Evolutionary conservation across 2,329 filamentous ascomycete genomes (phyloP), one percentile per base, ranked within the genome.

Genomic region (Curvularia sp.): DNA sequence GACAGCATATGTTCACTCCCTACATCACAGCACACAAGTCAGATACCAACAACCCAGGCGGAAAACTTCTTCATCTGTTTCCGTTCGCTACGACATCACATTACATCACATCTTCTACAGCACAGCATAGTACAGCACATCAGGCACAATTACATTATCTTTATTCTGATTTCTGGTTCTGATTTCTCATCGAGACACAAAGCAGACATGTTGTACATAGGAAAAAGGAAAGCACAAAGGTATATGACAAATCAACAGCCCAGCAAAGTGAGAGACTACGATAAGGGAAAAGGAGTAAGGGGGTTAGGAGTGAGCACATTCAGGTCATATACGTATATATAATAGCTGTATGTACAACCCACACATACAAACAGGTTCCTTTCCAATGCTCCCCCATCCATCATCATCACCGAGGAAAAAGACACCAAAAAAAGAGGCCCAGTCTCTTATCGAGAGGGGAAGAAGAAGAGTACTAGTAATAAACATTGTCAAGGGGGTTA

Each of bases 271-370:
- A 35, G 33, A 35, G 33, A 35, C 33, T 31, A 12, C 4, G 12
- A 35, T 13, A n/a, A 35, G 13, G 33, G 13, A 35, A 35, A 15
- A 35, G 9, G 13, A 35, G 13, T 15, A 35, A 38, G n/a, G 35
- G 13, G 13, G 9, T 12, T 35, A 24, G 22, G 4, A 15, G 13
- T 35, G 35, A 38, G 35, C 35, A 38, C 35, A 38, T 38, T 28
- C 35, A 38, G 35, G 35, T 38, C 35, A 38, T 38, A 38, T 18
- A 38, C 15, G 15, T 38, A 38, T 38, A 38, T 18, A 38, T 18
- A 38, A 38, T 42, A 42, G 4, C 18, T 22, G 49, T 50, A 31
- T 26, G 43, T 43, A 62, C 52, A 60, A 43, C 30, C 60, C 55
- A 43, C 52, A 28, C 26, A 44, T 18, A 38, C n/a, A 39, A 18